Evolutionary conservation across 2,329 filamentous ascomycete genomes (phyloP), one percentile per base, ranked within the genome.

Genomic region (Rachicladosporium sp.): DNA sequence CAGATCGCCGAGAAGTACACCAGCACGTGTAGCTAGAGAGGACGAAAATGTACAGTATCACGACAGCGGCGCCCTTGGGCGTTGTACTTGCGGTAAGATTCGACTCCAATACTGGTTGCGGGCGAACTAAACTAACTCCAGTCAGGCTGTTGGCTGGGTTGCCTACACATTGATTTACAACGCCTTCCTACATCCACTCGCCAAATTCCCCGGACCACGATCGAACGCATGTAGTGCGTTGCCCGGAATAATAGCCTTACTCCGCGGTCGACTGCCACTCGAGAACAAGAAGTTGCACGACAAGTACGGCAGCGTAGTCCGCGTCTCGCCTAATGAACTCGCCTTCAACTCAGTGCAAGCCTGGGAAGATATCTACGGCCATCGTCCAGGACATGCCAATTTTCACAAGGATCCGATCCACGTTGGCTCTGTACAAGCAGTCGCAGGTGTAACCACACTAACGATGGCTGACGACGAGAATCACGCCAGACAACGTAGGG

Each of bases 241-340:
- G 15, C 15, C 15, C 15, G 15, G 15, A 19, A 19, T 19, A 30
- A 33, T 11, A 15, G 33, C 11, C 29, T 23, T 29, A 8, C 7
- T 36, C 38, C 3, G 33, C 30, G 4, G 11, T 38, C 10, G 32
- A 35, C 10, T 46, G 48, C 29, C 43, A 19, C 15, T 19, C 15
- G 15, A 19, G 15, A 19, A 13, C 96, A 42, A 35, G 3, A 33
- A 43, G 11, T 50, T 67, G 10, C 65, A 68, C 48, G 45, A 54
- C 4, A 44, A 52, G 31, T 67, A 68, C 45, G 69, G 69, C 4
- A 55, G 58, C 1, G 59, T 71, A 1, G 67, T 72, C 6, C 64
- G 69, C 7, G 53, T 69, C 32, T 60, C 59, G 3, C 68, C 69
- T 2, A 58, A 67, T 41, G 66, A 71, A 46, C 58, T 72, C 3